phyloP scores from a whole-genome alignment of 2,329 filamentous ascomycete species.

The Lecanoromycetidae sp. region DNA sequence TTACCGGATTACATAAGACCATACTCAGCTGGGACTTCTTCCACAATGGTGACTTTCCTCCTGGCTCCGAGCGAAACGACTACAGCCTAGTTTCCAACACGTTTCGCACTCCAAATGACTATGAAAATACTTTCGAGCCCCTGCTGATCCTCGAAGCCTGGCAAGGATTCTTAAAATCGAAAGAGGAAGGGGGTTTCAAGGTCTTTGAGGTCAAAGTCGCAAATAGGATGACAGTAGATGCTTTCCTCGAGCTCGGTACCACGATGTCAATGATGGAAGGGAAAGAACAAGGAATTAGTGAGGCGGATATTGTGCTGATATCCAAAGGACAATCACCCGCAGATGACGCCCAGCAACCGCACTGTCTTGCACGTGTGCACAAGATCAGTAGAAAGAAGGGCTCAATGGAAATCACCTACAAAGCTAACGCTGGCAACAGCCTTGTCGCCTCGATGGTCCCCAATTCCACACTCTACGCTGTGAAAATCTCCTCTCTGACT shows the following conservation, averaged over 20 bases:
- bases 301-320: constrained; percentile 81
- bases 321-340: constrained; percentile 63
- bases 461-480: constrained; percentile 56
- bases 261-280: constrained; percentile 59
- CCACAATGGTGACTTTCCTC: constrained; percentile 74
- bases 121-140: constrained; percentile 82
- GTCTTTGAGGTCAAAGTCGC: constrained; percentile 79
- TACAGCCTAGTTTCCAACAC: constrained; percentile 67
- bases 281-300: constrained; percentile 59
- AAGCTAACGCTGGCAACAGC: constrained; percentile 56
- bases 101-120: constrained; percentile 64
- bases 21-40: constrained; percentile 95
- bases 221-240: constrained; percentile 80
- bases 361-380: constrained; percentile 78
- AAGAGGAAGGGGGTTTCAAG: constrained; percentile 71
- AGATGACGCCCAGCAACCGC: constrained; percentile 51
- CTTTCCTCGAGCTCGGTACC: constrained; percentile 83
- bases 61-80: constrained; percentile 53
- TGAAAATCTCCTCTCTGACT: constrained; percentile 84
- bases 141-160: constrained; percentile 87
- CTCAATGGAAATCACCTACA: constrained; percentile 72
- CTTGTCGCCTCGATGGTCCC: constrained; percentile 55
- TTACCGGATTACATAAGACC: constrained; percentile 70
- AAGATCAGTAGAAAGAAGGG: constrained; percentile 70
- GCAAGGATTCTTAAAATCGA: constrained; percentile 82